Percentiles rank a stretch among this genome's conserved stretches.
phyloP scores from a whole-genome alignment of 495 filamentous ascomycete genomes.

The Aspergillus affinis region DNA sequence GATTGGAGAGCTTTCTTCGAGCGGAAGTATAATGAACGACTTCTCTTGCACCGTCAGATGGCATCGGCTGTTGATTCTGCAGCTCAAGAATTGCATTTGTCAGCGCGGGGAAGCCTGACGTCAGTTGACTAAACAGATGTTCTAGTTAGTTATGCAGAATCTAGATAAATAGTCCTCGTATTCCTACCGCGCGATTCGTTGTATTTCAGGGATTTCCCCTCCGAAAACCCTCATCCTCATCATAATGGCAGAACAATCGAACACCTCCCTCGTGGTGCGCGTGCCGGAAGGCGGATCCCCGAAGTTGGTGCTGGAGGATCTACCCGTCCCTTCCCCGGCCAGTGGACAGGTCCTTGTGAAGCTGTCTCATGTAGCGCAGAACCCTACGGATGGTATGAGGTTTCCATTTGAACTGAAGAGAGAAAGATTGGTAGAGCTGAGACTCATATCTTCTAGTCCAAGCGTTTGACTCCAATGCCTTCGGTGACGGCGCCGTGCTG shows the following conservation, averaged over 20 bases:
- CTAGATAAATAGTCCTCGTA: no score
- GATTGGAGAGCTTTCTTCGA: no score
- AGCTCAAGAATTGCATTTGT: no score
- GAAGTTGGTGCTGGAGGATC: neutral
- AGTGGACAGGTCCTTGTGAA: constrained; percentile 26
- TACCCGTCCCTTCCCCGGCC: constrained; percentile 11
- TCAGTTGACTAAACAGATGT: no score
- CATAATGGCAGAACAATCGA: neutral
- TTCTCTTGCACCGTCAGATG: no score
- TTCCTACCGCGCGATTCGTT: no score
- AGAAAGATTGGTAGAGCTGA: no score
- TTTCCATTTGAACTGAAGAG: no score
- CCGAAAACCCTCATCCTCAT: neutral
- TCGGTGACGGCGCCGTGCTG: constrained; percentile 38
- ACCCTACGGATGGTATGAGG: constrained; percentile 29
- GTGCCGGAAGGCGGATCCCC: neutral
- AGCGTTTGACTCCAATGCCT: constrained; percentile 27
- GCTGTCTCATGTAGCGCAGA: constrained; percentile 30
- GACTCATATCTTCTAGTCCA: constrained; percentile 15
- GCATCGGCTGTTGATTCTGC: no score
- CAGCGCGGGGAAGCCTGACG: no score
- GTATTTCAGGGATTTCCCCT: neutral
- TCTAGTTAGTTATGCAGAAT: no score
- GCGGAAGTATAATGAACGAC: no score
- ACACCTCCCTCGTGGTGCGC: neutral